Evolutionary conservation across 352 stramenopile species (phyloP), one percentile per base, ranked within the genome.

Genomic region (Pythium angustatum): DNA sequence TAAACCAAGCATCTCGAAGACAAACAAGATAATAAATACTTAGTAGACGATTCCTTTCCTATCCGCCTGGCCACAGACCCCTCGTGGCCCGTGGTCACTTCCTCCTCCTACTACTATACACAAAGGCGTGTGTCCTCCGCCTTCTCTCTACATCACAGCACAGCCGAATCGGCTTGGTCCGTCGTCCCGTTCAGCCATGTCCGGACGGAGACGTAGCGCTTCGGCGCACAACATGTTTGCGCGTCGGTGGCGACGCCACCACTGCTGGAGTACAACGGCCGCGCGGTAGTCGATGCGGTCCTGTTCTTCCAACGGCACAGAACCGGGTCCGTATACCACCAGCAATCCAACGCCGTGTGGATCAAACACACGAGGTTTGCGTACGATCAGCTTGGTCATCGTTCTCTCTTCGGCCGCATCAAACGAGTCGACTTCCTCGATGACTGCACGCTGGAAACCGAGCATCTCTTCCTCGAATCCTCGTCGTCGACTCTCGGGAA

Each of bases 261-360:
- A 96, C 17, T 93, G 75, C 58, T 96, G 87, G 31, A 96, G 40
- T 27, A 93, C 44, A 17, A 96, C 73, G 22, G 91, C 83, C 0
- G 87, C 85, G 45, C 85, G 83, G 57, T 90, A 79, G 57, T 96
- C 85, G 60, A 96, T 94, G 24, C 83, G 85, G 41, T 91, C 82
- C 69, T 96, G 87, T 54, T 96, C 85, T 81, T 96, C 87, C 68
- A 92, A 76, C n/a, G 87, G 87, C 34, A 94, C 75, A n/a, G 85
- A 92, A 36, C 87, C 87, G 5, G 87, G 84, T 5, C 87, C 87
- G 55, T 96, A 96, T 34, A 93, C 79, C 12, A 83, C 89, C 10
- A 96, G 64, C 30, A 96, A 69, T 2, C 87, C 87, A 24, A 96
- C 76, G 27, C 83, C 81, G 51, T 79, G 71, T 17, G 78, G 63